Evolutionary conservation across 2,329 filamentous ascomycete genomes (phyloP).

Genomic region (Cladosporium cucumerinum): DNA sequence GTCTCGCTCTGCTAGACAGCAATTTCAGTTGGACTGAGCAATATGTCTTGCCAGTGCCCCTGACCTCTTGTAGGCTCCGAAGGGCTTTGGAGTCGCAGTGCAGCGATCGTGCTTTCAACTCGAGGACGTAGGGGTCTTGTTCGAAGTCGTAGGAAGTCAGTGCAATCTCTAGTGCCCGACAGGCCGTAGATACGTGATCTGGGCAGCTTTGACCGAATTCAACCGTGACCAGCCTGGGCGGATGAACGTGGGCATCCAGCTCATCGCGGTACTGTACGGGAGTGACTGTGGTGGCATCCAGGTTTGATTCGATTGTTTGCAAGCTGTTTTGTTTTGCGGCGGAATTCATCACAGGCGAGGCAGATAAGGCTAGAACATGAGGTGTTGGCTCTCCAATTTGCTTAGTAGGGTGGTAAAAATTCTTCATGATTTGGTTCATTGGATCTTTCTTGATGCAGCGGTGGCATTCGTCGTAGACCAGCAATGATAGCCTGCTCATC

Average conservation of each 20-base stretch:
- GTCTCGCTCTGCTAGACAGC: constrained; percentile 33
- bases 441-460: constrained; percentile 65
- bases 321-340: constrained; percentile 49
- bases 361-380: constrained; percentile 72
- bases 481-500: constrained; percentile 60
- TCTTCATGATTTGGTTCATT: constrained; percentile 67
- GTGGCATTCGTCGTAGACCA: constrained; percentile 86
- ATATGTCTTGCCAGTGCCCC: constrained; percentile 37
- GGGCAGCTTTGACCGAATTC: constrained; percentile 22
- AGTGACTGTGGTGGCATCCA: constrained; percentile 66
- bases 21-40: constrained; percentile 38
- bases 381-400: constrained; percentile 48
- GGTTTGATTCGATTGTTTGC: constrained; percentile 62
- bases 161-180: constrained; percentile 22
- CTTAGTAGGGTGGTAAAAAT: constrained; percentile 60
- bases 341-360: constrained; percentile 68
- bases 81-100: constrained; percentile 28
- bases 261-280: constrained; percentile 68
- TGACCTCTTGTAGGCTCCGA: constrained; percentile 27
- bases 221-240: constrained; percentile 54
- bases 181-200: background rate
- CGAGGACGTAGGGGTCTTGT: constrained; percentile 41
- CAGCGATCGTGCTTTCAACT: constrained; percentile 26
- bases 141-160: constrained; percentile 31
- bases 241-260: constrained; percentile 64